A percentile compares a stretch with the other conserved stretches of the same genome.
Conservation (phyloP, 169 alveolate genomes). For the Besnoitia besnoiti region DNA sequence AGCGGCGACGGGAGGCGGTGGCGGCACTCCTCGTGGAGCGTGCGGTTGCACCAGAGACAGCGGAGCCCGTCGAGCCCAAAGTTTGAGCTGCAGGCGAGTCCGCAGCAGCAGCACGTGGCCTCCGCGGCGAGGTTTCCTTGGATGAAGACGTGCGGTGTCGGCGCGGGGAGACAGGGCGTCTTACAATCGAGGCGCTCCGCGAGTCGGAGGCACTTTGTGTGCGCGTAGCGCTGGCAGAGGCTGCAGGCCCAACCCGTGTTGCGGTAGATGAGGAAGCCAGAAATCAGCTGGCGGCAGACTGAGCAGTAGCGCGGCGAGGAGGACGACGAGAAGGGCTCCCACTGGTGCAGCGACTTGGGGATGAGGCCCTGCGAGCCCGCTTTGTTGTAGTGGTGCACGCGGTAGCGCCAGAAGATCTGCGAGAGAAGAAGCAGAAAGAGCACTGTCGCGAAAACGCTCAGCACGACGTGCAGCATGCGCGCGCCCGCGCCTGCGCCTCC, state of each 20-base stretch:
- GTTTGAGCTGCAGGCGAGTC: conserved; percentile 44
- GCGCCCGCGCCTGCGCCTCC: background rate
- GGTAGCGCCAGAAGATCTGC: conserved; percentile 49
- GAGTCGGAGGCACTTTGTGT: conserved; percentile 39
- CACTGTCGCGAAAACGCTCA: background rate
- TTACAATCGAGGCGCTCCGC: conserved; percentile 50
- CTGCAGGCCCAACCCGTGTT: conserved; percentile 64
- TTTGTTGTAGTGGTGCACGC: conserved; percentile 43
- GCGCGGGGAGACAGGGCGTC: conserved; percentile 41
- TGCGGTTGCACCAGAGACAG: conserved; percentile 65
- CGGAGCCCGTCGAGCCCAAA: conserved; percentile 61
- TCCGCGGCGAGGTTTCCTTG: conserved; percentile 60
- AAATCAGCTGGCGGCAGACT: conserved; percentile 50
- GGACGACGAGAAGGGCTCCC: conserved; percentile 43
- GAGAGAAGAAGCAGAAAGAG: background rate
- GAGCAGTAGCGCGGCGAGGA: conserved; percentile 50
- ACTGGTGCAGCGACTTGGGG: conserved; percentile 27
- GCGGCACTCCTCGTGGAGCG: conserved; percentile 50
- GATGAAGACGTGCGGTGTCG: conserved; percentile 17
- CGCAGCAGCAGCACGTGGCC: conserved; percentile 53
- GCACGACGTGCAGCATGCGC: background rate
- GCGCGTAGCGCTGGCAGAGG: conserved; percentile 47
- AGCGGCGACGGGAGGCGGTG: conserved; percentile 6
- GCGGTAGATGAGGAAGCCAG: conserved; percentile 57
- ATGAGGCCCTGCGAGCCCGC: background rate